A percentile compares a stretch with the other conserved stretches of the same genome.
phyloP scores from a whole-genome alignment of 2,329 filamentous ascomycete species.

The Biscogniauxia marginata region DNA sequence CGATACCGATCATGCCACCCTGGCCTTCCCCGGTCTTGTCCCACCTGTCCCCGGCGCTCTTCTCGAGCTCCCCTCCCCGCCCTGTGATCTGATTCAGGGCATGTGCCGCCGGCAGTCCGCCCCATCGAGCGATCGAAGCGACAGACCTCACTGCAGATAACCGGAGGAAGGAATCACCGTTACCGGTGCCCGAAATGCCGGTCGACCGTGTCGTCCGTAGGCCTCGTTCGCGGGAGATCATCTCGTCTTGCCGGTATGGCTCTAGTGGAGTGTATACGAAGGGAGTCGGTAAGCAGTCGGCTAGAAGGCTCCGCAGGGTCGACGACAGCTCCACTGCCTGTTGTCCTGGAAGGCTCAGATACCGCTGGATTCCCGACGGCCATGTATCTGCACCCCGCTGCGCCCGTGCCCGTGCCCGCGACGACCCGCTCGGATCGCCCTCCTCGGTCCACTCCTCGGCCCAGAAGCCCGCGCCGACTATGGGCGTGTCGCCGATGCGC shows the following conservation, averaged over 20 bases:
- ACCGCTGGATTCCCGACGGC: conserved; percentile 4
- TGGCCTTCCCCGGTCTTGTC: conserved; percentile 72
- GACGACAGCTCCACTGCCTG: conserved; percentile 40
- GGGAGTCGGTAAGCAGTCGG: conserved; percentile 59
- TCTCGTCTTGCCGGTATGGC: not conserved
- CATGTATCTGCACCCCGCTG: too few relatives aligned
- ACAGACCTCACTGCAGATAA: conserved; percentile 69
- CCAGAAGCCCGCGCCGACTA: conserved; percentile 84
- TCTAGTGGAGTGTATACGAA: conserved; percentile 38
- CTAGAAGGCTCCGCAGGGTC: conserved; percentile 48
- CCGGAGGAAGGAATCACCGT: conserved; percentile 84
- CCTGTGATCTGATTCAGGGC: conserved; percentile 69
- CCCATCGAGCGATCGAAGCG: conserved; percentile 70
- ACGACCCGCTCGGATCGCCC: conserved; percentile 31
- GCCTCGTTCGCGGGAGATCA: conserved; percentile 7
- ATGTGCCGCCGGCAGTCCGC: conserved; percentile 45
- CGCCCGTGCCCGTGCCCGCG: too few relatives aligned
- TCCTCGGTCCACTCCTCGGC: conserved; percentile 75
- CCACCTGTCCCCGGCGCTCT: conserved; percentile 73
- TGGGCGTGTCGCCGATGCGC: conserved; percentile 82
- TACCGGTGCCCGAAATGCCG: conserved; percentile 77
- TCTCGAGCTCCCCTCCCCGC: conserved; percentile 68
- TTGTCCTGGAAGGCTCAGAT: conserved; percentile 25
- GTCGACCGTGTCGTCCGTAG: conserved; percentile 42
- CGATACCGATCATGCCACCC: conserved; percentile 83